Base-by-base conservation (phyloP, 2,329 filamentous ascomycete genomes). In the Neofusicoccum cordaticola region DNA sequence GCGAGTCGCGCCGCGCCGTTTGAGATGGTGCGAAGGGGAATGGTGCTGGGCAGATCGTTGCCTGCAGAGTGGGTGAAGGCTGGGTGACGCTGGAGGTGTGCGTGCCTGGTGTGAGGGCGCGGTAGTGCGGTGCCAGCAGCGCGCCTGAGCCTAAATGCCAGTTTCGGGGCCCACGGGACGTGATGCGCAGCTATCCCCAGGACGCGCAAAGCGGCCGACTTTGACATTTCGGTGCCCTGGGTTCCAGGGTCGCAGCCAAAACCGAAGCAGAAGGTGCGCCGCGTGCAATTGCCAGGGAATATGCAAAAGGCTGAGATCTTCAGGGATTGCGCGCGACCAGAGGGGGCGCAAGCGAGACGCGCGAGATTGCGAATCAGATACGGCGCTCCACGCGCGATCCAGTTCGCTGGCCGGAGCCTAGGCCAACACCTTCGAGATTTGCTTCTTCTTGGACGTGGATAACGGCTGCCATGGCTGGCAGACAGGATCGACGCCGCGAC, bases 241-340 rank as follows among this genome's bases (percentile, higher is more conserved):
- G 31, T 47, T 37, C 56, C 11, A 47, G 56, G 56, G 56, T 47
- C n/a, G 56, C 42, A 45, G 42, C 41, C 41, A 47, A 22, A 31
- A 34, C 56, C 39, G 17, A 60, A 60, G n/a, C 8, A 60, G 56
- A 60, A 60, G 42, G 56, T 60, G 56, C 56, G 31, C 56, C 56
- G 56, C 53, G 53, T 35, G 19, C 22, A 45, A 58, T 47, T 35
- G 53, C 41, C 53, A 58, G 61, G 61, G 48, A 63, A 63, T 64
- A 64, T 64, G 62, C 44, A 56, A 64, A 64, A 53, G 62, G 62
- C 62, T 64, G 62, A 64, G 62, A 64, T 64, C 42, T 52, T 64
- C 62, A 64, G 62, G 62, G 62, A 64, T 64, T 57, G 41, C 5
- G 42, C 39, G 39, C 53, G 39, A 11, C 15, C 22, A 58, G 53